Base-by-base conservation (phyloP, 495 filamentous ascomycete genomes). In the Venustampulla echinocandica region DNA sequence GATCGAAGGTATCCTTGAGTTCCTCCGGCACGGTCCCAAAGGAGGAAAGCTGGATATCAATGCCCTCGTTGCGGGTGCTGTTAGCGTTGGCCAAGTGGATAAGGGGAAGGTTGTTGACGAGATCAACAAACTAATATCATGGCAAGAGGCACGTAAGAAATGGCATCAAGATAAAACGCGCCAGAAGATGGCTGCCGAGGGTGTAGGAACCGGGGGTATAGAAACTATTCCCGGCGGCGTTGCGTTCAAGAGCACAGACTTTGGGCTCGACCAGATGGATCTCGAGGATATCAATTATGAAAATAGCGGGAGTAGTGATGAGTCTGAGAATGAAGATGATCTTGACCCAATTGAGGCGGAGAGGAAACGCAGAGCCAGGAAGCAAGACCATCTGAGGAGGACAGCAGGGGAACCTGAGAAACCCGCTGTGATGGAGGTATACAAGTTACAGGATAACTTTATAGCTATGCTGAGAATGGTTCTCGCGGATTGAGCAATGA, bases 91-190 rank as follows among this genome's bases (percentile, higher is more conserved):
- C 2, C 65, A 74, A 21, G 69, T 98, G 32, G 74, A 95, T 62
- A 79, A 77, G 53, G 65, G 73, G 1, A 75, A 76, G 42, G 86
- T 84, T 0, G 76, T 90, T n/a, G 61, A 64, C 1, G 92, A 98
- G 64, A 87, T 96, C 52, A 75, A 97, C 59, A 62, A 67, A 22
- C 71, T 98, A 17, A 89, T 98, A 44, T 72, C 82, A 44, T 98
- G 92, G 92, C 92, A 98, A 57, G 86, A 86, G 61, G 85, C 84
- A 45, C 72, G 93, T 36, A 96, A 97, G 69, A 84, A 85, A 60
- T 98, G 92, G 92, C 92, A 98, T 55, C 77, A 93, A 46, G 87
- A 93, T 62, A 98, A 98, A 70, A 98, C 92, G 6, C 70, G 90
- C 46, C 92, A 95, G 68, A 98, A 98, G 73, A 97, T 98, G 92